phyloP scores from a whole-genome alignment of 2,329 filamentous ascomycete genomes.

The Aspergillus sp. region DNA sequence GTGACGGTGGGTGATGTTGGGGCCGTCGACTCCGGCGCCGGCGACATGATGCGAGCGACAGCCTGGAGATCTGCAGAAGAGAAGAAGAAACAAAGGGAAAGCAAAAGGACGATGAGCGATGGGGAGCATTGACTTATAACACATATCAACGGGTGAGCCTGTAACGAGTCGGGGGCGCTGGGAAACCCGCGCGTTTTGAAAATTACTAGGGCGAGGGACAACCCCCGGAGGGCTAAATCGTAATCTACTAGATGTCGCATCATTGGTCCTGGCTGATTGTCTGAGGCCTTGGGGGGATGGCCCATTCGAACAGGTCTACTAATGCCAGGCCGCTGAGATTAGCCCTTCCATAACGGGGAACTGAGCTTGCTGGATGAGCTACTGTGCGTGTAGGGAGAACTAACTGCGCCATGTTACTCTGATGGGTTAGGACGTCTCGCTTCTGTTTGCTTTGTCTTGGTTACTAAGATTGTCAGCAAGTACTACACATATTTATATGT shows the following conservation, averaged over 20 bases:
- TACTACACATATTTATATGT: too few relatives aligned
- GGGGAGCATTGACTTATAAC: not conserved
- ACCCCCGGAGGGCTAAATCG: not conserved
- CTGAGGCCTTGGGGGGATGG: not conserved
- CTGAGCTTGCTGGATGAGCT: not conserved
- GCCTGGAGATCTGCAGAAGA: not conserved
- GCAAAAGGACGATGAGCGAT: not conserved
- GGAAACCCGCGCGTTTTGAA: not conserved
- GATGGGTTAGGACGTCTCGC: not conserved
- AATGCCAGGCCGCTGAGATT: not conserved
- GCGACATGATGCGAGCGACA: not conserved
- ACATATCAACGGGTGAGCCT: not conserved
- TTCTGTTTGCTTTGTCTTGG: not conserved
- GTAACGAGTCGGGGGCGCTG: not conserved
- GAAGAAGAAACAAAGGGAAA: not conserved
- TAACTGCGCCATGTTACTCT: not conserved
- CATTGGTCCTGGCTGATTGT: not conserved
- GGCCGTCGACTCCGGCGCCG: not conserved
- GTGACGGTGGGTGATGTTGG: not conserved
- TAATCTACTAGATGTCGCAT: not conserved
- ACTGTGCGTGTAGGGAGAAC: not conserved
- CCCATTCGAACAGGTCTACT: not conserved
- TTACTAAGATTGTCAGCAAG: too few relatives aligned
- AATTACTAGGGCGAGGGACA: not conserved
- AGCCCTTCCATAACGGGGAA: not conserved